Conservation (phyloP, 257 asterid species). For the Nicotiana paniculata region DNA sequence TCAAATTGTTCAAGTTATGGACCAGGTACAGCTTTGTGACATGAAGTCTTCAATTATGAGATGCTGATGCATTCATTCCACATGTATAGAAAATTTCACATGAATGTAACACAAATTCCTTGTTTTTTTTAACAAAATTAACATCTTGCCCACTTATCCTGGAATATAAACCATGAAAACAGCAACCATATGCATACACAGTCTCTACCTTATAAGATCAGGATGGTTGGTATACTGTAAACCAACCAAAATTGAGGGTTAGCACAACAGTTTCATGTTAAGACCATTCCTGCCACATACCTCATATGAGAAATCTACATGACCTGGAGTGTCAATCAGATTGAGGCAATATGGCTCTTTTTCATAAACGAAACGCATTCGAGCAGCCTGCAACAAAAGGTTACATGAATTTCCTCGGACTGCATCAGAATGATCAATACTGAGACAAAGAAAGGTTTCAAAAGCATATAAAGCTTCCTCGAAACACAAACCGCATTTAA, state of each 20-base stretch:
- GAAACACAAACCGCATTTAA: not conserved
- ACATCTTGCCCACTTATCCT: not conserved
- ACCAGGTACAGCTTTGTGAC: not conserved
- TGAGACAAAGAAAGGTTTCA: conserved; percentile 3
- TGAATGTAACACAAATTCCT: not conserved
- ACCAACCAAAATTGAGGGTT: not conserved
- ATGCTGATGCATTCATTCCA: conserved; percentile 1
- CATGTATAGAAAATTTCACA: not conserved
- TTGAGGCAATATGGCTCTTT: conserved; percentile 82
- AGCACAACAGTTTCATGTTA: not conserved
- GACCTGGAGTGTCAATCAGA: conserved; percentile 98
- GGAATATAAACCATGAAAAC: not conserved
- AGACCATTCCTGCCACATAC: conserved; percentile 28
- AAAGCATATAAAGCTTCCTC: not conserved
- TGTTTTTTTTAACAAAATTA: not conserved
- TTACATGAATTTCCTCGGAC: not conserved
- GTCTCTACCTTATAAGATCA: not conserved
- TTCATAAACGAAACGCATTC: conserved; percentile 77
- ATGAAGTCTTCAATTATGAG: not conserved
- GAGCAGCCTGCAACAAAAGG: conserved; percentile 65
- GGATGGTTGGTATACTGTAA: not conserved
- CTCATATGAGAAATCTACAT: conserved; percentile 99
- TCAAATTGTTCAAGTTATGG: not conserved
- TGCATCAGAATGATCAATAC: not conserved
- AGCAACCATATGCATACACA: not conserved